Base-by-base conservation (phyloP, 176 grass and related monocot species). In the Thinopyrum elongatum region DNA sequence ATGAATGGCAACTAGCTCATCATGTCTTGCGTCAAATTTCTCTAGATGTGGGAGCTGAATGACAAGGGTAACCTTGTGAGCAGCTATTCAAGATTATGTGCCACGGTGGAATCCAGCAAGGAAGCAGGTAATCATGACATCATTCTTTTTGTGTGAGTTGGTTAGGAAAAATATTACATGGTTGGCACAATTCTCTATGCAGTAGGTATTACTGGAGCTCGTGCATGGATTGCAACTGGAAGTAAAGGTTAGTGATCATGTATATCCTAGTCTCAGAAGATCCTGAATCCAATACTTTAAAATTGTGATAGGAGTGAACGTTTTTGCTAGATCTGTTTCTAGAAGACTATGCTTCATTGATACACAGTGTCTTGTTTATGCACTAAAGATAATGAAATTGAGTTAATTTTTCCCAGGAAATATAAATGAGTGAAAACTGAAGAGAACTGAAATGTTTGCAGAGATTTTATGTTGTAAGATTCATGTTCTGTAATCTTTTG, bases 51-150 rank as follows among this genome's bases (percentile, higher is more conserved):
- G 92, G 72, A 94, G 29, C 83, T 98, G 82, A 95, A 95, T 93
- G 82, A 87, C 34, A 93, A 93, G 86, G 95, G 93, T 89, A 95
- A 92, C 33, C 93, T 98, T 63, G 87, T 95, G 63, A 98, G 92
- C 76, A 92, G 83, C 87, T 98, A 98, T 77, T 98, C 95, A 70
- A 89, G 79, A 71, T 83, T 93, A 82, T 98, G 95, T 84, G 95
- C 93, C 62, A 92, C 28, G 49, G 79, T 90, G 30, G 35, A 86
- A 79, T 86, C 78, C 73, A 61, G 87, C 76, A 76, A 90, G 28
- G 49, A 86, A 85, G 31, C 12, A 82, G 81, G 80, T 90, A 78
- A 14, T 76, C 22, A 44, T 41, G 84, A 30, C 14, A 65, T 65
- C 74, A 70, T 26, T 87, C 82, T 77, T 65, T 70, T 83, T 26